phyloP scores from a whole-genome alignment of 2,329 filamentous ascomycete genomes.

The Cyphellophora europaea region DNA sequence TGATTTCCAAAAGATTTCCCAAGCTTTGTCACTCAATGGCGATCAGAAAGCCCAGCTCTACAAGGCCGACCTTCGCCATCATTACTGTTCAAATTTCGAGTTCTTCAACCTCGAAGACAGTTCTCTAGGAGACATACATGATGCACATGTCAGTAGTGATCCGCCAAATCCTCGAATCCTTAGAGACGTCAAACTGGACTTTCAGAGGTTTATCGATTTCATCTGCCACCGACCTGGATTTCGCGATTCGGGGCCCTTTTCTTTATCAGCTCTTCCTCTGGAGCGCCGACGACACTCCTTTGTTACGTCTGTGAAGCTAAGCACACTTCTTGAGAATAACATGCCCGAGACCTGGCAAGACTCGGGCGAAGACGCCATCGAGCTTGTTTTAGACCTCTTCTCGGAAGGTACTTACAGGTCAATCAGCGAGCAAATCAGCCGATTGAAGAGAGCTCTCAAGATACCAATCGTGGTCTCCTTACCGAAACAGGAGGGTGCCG shows the following conservation, averaged over 20 bases:
- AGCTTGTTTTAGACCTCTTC: slow-evolving; percentile 51
- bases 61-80: slow-evolving; percentile 34
- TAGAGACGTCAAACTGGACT: slow-evolving; percentile 47
- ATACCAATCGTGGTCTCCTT: slow-evolving; percentile 46
- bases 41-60: slow-evolving; percentile 33
- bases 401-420: slow-evolving; percentile 38
- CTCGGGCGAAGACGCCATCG: slow-evolving; percentile 50
- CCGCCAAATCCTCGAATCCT: no score
- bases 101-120: slow-evolving; percentile 41
- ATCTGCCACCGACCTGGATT: slow-evolving; percentile 29
- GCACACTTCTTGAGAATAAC: slow-evolving; percentile 19
- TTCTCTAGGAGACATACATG: no score
- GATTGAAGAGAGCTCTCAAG: slow-evolving; percentile 46
- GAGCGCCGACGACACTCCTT: neutral
- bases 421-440: slow-evolving; percentile 46
- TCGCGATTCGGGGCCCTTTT: neutral
- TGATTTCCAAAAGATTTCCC: slow-evolving; percentile 30
- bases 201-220: slow-evolving; percentile 48
- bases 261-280: neutral
- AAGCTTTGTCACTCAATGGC: slow-evolving; percentile 32
- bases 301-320: neutral
- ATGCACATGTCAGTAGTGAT: no score
- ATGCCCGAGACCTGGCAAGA: slow-evolving; percentile 41
- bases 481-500: slow-evolving; percentile 8
- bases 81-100: slow-evolving; percentile 37